These are phyloP conservation scores for Xylaria multiplex DNA, from an alignment of 2,329 filamentous ascomycete species.

Conservation along the genomic window DNA sequence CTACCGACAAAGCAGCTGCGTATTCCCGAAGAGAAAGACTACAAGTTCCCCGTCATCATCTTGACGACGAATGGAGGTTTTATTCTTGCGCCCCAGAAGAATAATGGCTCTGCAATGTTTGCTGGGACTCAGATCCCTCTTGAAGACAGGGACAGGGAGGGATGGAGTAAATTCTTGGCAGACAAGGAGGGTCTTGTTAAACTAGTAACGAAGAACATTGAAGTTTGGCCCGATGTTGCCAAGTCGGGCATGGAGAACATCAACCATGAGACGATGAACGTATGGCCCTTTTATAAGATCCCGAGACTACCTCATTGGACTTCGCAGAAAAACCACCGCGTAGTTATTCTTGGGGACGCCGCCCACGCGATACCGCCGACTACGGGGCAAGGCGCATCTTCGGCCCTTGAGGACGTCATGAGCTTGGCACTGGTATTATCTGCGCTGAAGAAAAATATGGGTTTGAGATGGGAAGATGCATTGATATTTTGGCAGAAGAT, in stretches of 20 bases:
- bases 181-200: slow-evolving; percentile 35
- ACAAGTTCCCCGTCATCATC: slow-evolving; percentile 37
- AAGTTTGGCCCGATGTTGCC: slow-evolving; percentile 36
- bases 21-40: slow-evolving; percentile 34
- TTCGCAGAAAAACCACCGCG: slow-evolving; percentile 33
- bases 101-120: slow-evolving; percentile 39
- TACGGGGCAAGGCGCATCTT: slow-evolving; percentile 39
- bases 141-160: slow-evolving; percentile 32
- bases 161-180: slow-evolving; percentile 34
- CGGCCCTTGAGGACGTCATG: slow-evolving; percentile 42
- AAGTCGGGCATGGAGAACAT: slow-evolving; percentile 35
- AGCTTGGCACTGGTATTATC: slow-evolving; percentile 37
- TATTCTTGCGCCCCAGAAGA: slow-evolving; percentile 37
- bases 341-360: slow-evolving; percentile 38
- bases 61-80: slow-evolving; percentile 34
- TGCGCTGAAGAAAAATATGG: slow-evolving; percentile 11
- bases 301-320: slow-evolving; percentile 34
- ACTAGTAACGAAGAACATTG: slow-evolving; percentile 13
- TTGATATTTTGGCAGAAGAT: slow-evolving; percentile 43
- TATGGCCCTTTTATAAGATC: slow-evolving; percentile 39
- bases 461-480: slow-evolving; percentile 33
- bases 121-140: slow-evolving; percentile 36
- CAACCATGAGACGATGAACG: slow-evolving; percentile 34
- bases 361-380: slow-evolving; percentile 41
- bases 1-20: slow-evolving; percentile 35